Evolutionary conservation across 1,284 basidiomycete genomes (phyloP).

Genomic region (Rhodotorula mucilaginosa): DNA sequence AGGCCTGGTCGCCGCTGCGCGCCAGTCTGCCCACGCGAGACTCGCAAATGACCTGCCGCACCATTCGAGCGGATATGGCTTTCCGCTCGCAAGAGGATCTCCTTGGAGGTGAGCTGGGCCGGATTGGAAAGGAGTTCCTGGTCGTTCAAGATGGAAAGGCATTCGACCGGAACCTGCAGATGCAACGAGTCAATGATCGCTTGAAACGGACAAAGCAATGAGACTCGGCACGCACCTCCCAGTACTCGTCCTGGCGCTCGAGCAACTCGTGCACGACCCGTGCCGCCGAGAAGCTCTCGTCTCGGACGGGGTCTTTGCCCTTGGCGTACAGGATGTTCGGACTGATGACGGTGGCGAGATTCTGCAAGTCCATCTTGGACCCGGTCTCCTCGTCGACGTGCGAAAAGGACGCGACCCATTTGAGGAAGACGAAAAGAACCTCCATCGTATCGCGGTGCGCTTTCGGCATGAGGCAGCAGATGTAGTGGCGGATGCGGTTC

Average conservation of each 20-base stretch:
- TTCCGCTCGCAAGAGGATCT: conserved; percentile 41
- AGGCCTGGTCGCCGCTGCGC: conserved; percentile 21
- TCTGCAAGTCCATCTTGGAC: conserved; percentile 95
- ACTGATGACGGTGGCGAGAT: conserved; percentile 95
- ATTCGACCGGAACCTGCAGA: conserved; percentile 64
- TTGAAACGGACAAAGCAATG: too few relatives aligned
- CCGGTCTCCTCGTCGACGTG: conserved; percentile 98
- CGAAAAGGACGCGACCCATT: conserved; percentile 99
- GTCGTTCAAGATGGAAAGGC: conserved; percentile 74
- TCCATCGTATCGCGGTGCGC: conserved; percentile 96
- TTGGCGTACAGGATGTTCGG: conserved; percentile 90
- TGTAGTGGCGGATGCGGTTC: conserved; percentile 77
- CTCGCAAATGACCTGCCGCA: conserved; percentile 10
- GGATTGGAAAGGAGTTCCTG: conserved; percentile 69
- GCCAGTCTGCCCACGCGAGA: conserved; percentile 23
- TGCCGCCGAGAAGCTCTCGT: conserved; percentile 91
- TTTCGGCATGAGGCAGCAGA: conserved; percentile 84
- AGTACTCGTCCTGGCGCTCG: conserved; percentile 92
- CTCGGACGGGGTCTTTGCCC: conserved; percentile 78
- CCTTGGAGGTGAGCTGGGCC: conserved; percentile 43
- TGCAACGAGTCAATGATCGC: not conserved
- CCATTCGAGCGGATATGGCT: conserved; percentile 23
- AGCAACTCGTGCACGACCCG: conserved; percentile 78
- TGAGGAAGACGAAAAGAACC: conserved; percentile 95
- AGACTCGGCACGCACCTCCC: conserved; percentile 57